phyloP scores from a whole-genome alignment of 805 yeast genomes.

The Millerozyma miso region DNA sequence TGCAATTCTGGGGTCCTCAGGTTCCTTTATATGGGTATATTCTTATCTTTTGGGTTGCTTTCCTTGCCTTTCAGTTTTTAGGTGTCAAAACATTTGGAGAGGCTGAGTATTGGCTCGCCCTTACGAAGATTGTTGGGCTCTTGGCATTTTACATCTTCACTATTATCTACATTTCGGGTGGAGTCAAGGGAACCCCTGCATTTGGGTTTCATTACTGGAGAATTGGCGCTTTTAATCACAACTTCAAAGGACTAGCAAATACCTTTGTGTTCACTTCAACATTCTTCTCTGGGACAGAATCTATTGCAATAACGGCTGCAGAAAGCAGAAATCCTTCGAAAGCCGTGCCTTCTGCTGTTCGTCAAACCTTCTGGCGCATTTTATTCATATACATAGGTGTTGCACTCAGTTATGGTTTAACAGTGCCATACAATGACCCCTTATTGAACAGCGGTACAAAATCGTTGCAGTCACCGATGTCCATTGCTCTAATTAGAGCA shows the following conservation, averaged over 20 bases:
- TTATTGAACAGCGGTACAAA: constrained; percentile 29
- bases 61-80: constrained; percentile 46
- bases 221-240: constrained; percentile 41
- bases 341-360: constrained; percentile 55
- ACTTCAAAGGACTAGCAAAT: constrained; percentile 53
- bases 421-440: constrained; percentile 54
- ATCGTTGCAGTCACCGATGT: constrained; percentile 36
- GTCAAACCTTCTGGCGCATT: constrained; percentile 54
- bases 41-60: constrained; percentile 48
- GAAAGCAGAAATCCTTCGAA: constrained; percentile 50
- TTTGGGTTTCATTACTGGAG: constrained; percentile 43
- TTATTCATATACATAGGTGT: constrained; percentile 49
- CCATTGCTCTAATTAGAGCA: constrained; percentile 31
- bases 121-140: constrained; percentile 44
- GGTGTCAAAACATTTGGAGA: constrained; percentile 57
- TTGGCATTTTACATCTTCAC: constrained; percentile 49
- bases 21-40: constrained; percentile 55
- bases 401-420: constrained; percentile 54
- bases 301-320: constrained; percentile 56
- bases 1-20: constrained; percentile 47
- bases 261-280: constrained; percentile 59
- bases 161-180: constrained; percentile 43
- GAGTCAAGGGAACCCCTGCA: constrained; percentile 32
- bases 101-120: constrained; percentile 50
- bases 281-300: constrained; percentile 56